These are phyloP conservation scores for Dryas integrifolia DNA, from an alignment of 331 rosid species.

Conservation along the genomic window DNA sequence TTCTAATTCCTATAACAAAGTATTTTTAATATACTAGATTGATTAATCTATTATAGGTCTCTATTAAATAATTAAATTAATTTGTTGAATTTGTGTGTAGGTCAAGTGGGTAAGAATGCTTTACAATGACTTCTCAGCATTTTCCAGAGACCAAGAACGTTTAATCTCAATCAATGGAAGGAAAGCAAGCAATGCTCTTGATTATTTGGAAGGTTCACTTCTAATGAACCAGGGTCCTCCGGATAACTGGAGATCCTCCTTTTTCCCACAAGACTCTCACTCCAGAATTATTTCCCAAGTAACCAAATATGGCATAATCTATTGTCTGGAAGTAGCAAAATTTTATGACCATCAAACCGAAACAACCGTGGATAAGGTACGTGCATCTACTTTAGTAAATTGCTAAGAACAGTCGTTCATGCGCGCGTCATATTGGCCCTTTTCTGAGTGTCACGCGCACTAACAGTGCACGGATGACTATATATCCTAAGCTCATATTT, in stretches of 20 bases:
- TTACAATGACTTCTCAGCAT: slow-evolving; percentile 63
- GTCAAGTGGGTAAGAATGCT: slow-evolving; percentile 87
- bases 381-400: background rate
- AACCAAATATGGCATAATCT: slow-evolving; percentile 44
- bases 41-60: background rate
- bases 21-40: background rate
- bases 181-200: slow-evolving; percentile 44
- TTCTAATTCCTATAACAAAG: background rate
- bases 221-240: slow-evolving; percentile 65
- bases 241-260: slow-evolving; percentile 88
- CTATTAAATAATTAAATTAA: slow-evolving; percentile 5
- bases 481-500: background rate
- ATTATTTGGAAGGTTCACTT: slow-evolving; percentile 80
- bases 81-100: slow-evolving; percentile 40
- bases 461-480: no score
- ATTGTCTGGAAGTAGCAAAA: slow-evolving; percentile 73
- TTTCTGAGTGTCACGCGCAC: no score
- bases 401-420: no score
- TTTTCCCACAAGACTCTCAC: slow-evolving; percentile 70
- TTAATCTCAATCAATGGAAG: slow-evolving; percentile 65
- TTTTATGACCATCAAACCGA: slow-evolving; percentile 51
- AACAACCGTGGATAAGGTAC: slow-evolving; percentile 49
- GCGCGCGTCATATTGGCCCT: no score
- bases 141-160: slow-evolving; percentile 73
- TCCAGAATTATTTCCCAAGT: slow-evolving; percentile 51